Percentiles rank a stretch among this genome's conserved stretches.
phyloP scores from a whole-genome alignment of 2,329 filamentous ascomycete species.

The Acrodontium crateriforme region DNA sequence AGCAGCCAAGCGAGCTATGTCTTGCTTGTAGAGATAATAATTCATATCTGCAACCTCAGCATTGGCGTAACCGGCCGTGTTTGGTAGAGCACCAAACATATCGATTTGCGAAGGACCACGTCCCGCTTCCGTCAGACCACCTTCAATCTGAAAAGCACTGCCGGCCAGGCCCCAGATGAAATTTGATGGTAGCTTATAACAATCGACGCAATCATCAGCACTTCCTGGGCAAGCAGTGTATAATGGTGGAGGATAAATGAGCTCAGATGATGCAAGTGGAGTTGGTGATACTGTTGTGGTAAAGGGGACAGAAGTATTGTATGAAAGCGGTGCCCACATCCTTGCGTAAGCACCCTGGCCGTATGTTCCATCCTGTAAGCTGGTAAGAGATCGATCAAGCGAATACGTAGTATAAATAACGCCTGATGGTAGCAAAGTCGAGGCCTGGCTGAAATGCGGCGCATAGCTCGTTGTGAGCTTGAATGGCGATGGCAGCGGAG shows the following conservation, averaged over 20 bases:
- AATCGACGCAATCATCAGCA: constrained; percentile 16
- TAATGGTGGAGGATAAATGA: constrained; percentile 18
- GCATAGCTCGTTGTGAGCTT: constrained; percentile 8
- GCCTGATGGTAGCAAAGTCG: constrained; percentile 8
- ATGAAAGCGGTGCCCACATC: constrained; percentile 9
- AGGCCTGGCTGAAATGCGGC: constrained; percentile 8
- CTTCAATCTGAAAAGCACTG: constrained; percentile 13
- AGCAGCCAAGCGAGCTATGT: constrained; percentile 24
- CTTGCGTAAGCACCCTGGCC: constrained; percentile 11
- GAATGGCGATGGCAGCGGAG: constrained; percentile 8
- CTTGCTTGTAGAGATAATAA: constrained; percentile 37
- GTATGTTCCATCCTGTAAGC: constrained; percentile 10
- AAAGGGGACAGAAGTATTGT: constrained; percentile 13
- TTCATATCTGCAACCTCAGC: constrained; percentile 38
- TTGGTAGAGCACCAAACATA: constrained; percentile 4
- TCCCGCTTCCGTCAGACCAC: constrained; percentile 9
- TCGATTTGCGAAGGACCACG: constrained; percentile 8
- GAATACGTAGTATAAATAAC: constrained; percentile 10
- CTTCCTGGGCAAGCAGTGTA: constrained; percentile 19
- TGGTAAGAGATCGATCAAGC: constrained; percentile 7
- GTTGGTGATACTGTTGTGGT: constrained; percentile 17
- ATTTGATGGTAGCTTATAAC: constrained; percentile 11
- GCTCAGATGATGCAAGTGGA: constrained; percentile 17
- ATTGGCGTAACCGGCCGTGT: constrained; percentile 12
- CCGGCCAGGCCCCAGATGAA: constrained; percentile 13